Evolutionary conservation across 352 stramenopile species (phyloP), one percentile per base, ranked within the genome.

Genomic region (Phytophthora ramorum): DNA sequence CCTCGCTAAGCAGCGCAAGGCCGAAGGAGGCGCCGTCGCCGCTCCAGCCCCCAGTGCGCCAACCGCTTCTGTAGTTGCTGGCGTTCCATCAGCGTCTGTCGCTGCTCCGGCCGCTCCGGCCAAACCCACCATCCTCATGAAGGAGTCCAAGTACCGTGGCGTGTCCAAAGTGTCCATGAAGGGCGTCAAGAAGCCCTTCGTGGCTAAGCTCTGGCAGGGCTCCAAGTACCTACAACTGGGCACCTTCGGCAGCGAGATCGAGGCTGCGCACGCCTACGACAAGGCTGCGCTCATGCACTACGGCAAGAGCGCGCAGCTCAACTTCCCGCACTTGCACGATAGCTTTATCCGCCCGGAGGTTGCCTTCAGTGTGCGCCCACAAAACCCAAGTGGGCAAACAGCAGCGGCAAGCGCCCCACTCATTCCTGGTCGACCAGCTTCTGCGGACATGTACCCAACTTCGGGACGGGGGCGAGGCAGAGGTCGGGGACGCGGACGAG

Each of bases 91-190:
- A 14, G 37, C 48, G 20, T 7, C 48, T 0, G 12, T 40, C 7
- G 8, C 47, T 41, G 1, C 49, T 56, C n/a, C 44, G 16, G 19
- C 45, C 30, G 16, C 34, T 12, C 7, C 41, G 9, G 19, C 46
- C 10, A 74, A 74, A 3, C 52, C 73, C 12, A 58, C 66, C 4
- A 62, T 71, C 26, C 68, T 86, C 43, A 76, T 91, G 65, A 85
- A 85, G 41, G 82, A 91, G 24, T 89, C 82, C 40, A 94, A 92
- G 72, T 92, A 92, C 70, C 74, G 74, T 14, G 87, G 87, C 14
- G 87, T 95, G 72, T 85, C 81, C 48, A 92, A 92, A 73, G 79
- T 91, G 57, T 89, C 84, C 13, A 79, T 80, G 71, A 93, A 92
- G 57, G 83, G 85, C 17, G 78, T 86, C 34, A 93, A 93, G 71